These are phyloP conservation scores for Monosporascus sp. DNA, from an alignment of 2,329 filamentous ascomycete genomes.

Conservation along the genomic window DNA sequence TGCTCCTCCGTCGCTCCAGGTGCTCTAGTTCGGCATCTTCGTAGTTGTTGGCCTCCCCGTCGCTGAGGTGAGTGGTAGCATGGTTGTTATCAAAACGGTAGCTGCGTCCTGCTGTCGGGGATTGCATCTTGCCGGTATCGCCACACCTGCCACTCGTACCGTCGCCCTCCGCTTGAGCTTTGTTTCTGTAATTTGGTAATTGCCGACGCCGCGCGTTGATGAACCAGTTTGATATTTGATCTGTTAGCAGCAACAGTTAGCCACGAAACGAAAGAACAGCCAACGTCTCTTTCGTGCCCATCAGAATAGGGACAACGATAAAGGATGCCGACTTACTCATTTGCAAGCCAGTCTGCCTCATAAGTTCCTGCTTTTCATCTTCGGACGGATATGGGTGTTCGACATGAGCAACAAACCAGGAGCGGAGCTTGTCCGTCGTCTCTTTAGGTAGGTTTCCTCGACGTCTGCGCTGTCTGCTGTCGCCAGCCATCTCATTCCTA, in stretches of 20 bases:
- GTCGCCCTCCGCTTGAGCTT: slow-evolving; percentile 46
- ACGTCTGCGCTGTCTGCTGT: slow-evolving; percentile 54
- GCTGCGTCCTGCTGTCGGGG: slow-evolving; percentile 32
- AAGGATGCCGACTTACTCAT: slow-evolving; percentile 55
- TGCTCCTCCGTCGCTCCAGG: slow-evolving; percentile 27
- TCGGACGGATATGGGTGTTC: slow-evolving; percentile 82
- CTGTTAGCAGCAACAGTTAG: slow-evolving; percentile 30
- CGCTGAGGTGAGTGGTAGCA: slow-evolving; percentile 36
- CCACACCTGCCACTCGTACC: slow-evolving; percentile 34
- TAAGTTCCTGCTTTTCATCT: slow-evolving; percentile 79
- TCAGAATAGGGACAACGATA: neutral
- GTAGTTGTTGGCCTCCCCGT: slow-evolving; percentile 40
- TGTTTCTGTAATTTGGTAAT: slow-evolving; percentile 53
- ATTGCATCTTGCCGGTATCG: slow-evolving; percentile 32
- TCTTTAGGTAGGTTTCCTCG: slow-evolving; percentile 88
- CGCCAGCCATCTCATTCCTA: slow-evolving; percentile 32
- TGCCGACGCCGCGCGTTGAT: slow-evolving; percentile 70
- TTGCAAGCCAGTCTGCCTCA: slow-evolving; percentile 68
- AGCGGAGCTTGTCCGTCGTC: slow-evolving; percentile 73
- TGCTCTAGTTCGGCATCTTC: slow-evolving; percentile 36
- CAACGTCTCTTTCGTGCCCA: neutral
- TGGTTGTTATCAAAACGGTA: slow-evolving; percentile 32
- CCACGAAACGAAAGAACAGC: neutral
- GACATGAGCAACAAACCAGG: slow-evolving; percentile 75
- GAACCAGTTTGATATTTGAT: slow-evolving; percentile 76